Evolutionary conservation across 495 filamentous ascomycete species (phyloP), one percentile per base, ranked within the genome.

Genomic region (Aspergillus avenaceus): DNA sequence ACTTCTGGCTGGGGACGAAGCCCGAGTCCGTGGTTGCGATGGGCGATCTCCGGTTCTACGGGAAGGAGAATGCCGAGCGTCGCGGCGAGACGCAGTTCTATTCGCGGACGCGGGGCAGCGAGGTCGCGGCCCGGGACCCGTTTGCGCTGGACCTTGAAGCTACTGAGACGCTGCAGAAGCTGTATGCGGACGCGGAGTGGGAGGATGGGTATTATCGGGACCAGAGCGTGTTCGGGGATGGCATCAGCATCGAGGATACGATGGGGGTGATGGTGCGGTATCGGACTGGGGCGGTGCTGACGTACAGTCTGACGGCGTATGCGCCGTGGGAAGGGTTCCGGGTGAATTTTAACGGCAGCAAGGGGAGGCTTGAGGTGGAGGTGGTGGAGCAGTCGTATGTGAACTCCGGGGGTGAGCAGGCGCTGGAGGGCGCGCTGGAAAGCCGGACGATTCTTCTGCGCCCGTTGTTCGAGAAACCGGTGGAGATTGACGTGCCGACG

Each of bases 181-280:
- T 81, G 67, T 83, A 81, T 47, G 65, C 79, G 11, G 79, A 81
- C 21, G 77, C 80, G 11, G 79, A 83, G 64, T 70, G 78, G 49
- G 80, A 83, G 49, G 79, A 83, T 55, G 73, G 72, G 14, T 82
- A 83, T 47, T 72, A 75, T 42, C 70, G 78, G 14, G 79, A 82
- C 48, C 78, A 80, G 61, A 80, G 73, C 54, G 78, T 81, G 7
- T 81, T 82, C 41, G 71, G 77, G 0, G 80, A 83, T 45, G 80
- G 78, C 5, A 79, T 83, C 45, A 79, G 67, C 52, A 81, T 81
- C 51, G 79, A 83, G 59, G 79, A 82, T 51, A 82, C 77, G 4
- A 80, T 82, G 79, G 77, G 74, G 29, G 59, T 82, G 44, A 63
- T 82, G 48, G 77, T 83, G 44, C 65, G 73, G 56, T 83, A 83